These are phyloP conservation scores for Catharanthus roseus DNA, from an alignment of 257 asterid genomes.

Conservation along the genomic window DNA sequence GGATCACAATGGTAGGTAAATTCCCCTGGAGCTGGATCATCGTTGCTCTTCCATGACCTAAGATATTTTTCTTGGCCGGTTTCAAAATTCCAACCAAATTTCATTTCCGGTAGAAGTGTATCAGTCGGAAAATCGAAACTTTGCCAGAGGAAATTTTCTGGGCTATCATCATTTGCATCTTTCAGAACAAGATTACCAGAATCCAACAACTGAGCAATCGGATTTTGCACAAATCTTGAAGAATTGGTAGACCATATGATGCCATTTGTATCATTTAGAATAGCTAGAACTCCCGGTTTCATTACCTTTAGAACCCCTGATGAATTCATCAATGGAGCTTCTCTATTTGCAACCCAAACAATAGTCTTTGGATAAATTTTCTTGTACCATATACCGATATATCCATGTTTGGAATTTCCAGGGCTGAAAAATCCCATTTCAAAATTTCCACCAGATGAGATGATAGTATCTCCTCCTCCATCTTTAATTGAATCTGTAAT, in stretches of 20 bases:
- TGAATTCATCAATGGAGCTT: constrained; percentile 17
- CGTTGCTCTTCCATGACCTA: constrained; percentile 35
- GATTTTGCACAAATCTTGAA: constrained; percentile 18
- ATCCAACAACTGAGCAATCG: constrained; percentile 39
- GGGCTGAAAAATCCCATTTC: constrained; percentile 49
- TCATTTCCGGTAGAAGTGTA: constrained; percentile 46
- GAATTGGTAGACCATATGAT: constrained; percentile 40
- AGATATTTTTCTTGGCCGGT: constrained; percentile 26
- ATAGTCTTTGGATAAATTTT: constrained; percentile 18
- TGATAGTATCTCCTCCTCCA: constrained; percentile 35
- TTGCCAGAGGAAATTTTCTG: constrained; percentile 40
- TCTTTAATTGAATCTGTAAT: constrained; percentile 8
- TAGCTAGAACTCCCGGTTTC: constrained; percentile 25
- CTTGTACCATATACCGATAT: constrained; percentile 46
- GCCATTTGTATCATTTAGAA: constrained; percentile 18
- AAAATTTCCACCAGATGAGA: constrained; percentile 35
- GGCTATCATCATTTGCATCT: constrained; percentile 24
- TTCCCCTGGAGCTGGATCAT: constrained; percentile 37
- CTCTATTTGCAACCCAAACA: constrained; percentile 40
- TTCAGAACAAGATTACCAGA: constrained; percentile 43
- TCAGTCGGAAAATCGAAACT: constrained; percentile 49
- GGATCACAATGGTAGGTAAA: constrained; percentile 19
- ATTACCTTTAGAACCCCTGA: constrained; percentile 27
- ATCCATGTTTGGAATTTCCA: constrained; percentile 22
- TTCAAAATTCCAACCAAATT: constrained; percentile 31